A percentile compares a stretch with the other conserved stretches of the same genome.
These are phyloP conservation scores for Boletus rubescentipes DNA, from an alignment of 768 basidiomycete genomes.

Conservation along the genomic window DNA sequence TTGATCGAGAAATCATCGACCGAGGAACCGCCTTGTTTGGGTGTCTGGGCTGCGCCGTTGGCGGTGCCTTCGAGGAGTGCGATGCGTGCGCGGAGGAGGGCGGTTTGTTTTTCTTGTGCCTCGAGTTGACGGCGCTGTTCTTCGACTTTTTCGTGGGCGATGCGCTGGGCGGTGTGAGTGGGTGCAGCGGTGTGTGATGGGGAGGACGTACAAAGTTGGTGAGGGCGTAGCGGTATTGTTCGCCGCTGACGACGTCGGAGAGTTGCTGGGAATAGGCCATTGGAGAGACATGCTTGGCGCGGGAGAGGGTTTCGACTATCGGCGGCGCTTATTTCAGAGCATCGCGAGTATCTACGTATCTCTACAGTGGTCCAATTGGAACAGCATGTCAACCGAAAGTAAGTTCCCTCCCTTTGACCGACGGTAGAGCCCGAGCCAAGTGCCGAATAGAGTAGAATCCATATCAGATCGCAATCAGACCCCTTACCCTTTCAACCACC, in stretches of 20 bases:
- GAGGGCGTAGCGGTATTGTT: constrained; percentile 81
- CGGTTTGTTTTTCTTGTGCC: constrained; percentile 83
- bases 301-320: neutral
- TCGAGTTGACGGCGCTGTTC: constrained; percentile 75
- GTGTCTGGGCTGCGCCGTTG: constrained; percentile 34
- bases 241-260: constrained; percentile 45
- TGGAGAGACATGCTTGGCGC: constrained; percentile 1
- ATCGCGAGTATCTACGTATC: too few relatives aligned
- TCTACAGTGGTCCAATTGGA: too few relatives aligned
- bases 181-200: neutral
- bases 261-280: constrained; percentile 16
- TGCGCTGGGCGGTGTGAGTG: constrained; percentile 41
- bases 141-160: constrained; percentile 88
- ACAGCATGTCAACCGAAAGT: too few relatives aligned
- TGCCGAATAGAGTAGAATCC: neutral
- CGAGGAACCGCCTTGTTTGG: constrained; percentile 54
- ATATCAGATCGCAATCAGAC: constrained; percentile 3
- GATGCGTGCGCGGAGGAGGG: constrained; percentile 26
- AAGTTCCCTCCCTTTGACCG: too few relatives aligned
- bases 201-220: constrained; percentile 67
- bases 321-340: neutral
- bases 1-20: constrained; percentile 89
- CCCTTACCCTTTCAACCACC: too few relatives aligned
- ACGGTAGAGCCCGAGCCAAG: constrained; percentile 1
- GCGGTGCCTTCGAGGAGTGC: constrained; percentile 47